Evolutionary conservation across 2,329 filamentous ascomycete species (phyloP).

Genomic region (Hypoxylon sp.): DNA sequence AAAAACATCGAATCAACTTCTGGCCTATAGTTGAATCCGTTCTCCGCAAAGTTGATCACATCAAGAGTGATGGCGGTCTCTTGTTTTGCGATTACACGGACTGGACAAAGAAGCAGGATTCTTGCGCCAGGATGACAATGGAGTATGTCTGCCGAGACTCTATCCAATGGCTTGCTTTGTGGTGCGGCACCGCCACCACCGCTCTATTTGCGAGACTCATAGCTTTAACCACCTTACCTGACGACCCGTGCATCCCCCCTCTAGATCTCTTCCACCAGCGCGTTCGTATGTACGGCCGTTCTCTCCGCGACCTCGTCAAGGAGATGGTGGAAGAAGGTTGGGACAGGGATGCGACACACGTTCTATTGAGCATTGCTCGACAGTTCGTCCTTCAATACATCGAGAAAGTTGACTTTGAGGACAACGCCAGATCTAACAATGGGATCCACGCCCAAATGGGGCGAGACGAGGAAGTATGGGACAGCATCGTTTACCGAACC

Average conservation of each 20-base stretch:
- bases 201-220: neutral
- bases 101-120: conserved; percentile 5
- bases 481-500: conserved; percentile 10
- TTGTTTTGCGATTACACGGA: conserved; percentile 12
- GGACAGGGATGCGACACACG: neutral
- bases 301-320: neutral
- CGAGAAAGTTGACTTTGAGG: conserved; percentile 9
- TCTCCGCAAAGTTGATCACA: neutral
- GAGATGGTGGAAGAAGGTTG: conserved; percentile 1
- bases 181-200: neutral
- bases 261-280: conserved; percentile 1
- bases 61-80: neutral
- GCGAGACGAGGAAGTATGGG: neutral
- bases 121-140: neutral
- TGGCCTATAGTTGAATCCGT: neutral
- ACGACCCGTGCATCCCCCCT: conserved; percentile 4
- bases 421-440: neutral
- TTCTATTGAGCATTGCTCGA: conserved; percentile 1
- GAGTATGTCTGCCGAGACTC: neutral
- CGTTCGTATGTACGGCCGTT: conserved; percentile 4
- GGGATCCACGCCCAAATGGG: conserved; percentile 3
- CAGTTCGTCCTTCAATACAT: conserved; percentile 9
- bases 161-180: conserved; percentile 1
- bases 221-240: neutral
- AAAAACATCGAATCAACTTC: conserved; percentile 7